These are phyloP conservation scores for Vigna radiata DNA, from an alignment of 306 rosid species.

Conservation along the genomic window DNA sequence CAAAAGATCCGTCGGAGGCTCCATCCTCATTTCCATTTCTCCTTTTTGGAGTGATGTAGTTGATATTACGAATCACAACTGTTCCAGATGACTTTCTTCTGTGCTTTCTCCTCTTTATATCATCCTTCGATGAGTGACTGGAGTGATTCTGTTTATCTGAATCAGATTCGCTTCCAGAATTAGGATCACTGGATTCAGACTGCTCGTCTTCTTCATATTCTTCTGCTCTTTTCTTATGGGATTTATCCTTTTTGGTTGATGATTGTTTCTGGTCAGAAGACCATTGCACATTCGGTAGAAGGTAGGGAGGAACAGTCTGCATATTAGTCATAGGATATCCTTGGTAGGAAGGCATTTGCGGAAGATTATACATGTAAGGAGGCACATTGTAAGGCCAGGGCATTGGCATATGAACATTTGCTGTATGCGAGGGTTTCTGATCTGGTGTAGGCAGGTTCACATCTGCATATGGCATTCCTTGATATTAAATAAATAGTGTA, in stretches of 20 bases:
- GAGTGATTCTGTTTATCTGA: constrained; percentile 52
- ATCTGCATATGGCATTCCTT: constrained; percentile 47
- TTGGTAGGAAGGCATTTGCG: constrained; percentile 59
- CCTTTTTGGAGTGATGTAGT: constrained; percentile 71
- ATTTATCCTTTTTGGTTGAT: constrained; percentile 53
- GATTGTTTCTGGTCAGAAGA: constrained; percentile 53
- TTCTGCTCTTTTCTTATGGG: constrained; percentile 46
- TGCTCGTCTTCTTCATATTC: constrained; percentile 56
- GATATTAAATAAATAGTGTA: constrained; percentile 28
- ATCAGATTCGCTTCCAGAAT: constrained; percentile 51
- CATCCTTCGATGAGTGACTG: constrained; percentile 50
- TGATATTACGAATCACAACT: constrained; percentile 73
- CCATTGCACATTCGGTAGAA: constrained; percentile 64
- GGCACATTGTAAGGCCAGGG: constrained; percentile 60
- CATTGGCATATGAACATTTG: constrained; percentile 59
- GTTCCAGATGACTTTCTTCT: constrained; percentile 63
- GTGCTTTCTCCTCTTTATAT: constrained; percentile 49
- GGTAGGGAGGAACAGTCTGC: constrained; percentile 64
- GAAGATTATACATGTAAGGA: constrained; percentile 59
- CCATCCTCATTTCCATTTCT: constrained; percentile 63
- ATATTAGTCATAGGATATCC: constrained; percentile 58
- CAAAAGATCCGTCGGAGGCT: constrained; percentile 57
- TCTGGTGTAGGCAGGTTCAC: constrained; percentile 45
- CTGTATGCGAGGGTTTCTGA: constrained; percentile 41
- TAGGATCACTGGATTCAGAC: constrained; percentile 58